Base-by-base conservation (phyloP, 2,329 filamentous ascomycete species). In the Leptographium procerum region DNA sequence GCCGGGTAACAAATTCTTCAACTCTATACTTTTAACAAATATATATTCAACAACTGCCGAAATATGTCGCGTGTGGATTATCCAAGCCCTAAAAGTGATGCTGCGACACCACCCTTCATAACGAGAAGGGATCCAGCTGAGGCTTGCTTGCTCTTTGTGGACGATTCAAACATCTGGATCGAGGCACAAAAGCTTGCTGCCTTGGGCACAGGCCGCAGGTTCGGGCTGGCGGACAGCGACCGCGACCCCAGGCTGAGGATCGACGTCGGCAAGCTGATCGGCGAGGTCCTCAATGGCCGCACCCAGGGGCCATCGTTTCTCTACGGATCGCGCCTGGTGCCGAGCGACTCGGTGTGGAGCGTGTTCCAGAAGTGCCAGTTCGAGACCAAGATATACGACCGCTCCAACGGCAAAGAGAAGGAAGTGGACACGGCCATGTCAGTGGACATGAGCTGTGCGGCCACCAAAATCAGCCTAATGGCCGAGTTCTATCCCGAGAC, bases 361-460 rank as follows among this genome's bases (percentile, higher is more conserved):
- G 56, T 60, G 29, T 62, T 57, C 28, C n/a, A 62, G 48, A 60
- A 52, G 55, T 54, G 56, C 53, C 43, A 55, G 13, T 65, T 66
- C 52, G 13, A 61, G 45, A 48, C 59, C 53, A 61, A 64, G 48
- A 64, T 65, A 53, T 64, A 60, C 55, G 57, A 64, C 31, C 64
- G 63, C 33, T 53, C 52, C 56, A 14, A 57, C 28, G 56, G 58
- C 48, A 65, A 65, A 34, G 66, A 68, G 54, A 68, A 68, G 55
- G 59, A 67, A 52, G 66, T 68, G 10, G 65, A 68, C 48, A 66
- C 53, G 40, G 62, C 62, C 51, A 66, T 67, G 66, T 60, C 59
- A 10, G 52, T 60, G 2, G 64, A 66, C 36, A 52, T 68, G 26
- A 56, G 47, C 47, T 16, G 7, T 4, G 3, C 61, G 4, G 64